These are phyloP conservation scores for Cnidoscolus chayamansa DNA, from an alignment of 441 rosid genomes.

Conservation along the genomic window DNA sequence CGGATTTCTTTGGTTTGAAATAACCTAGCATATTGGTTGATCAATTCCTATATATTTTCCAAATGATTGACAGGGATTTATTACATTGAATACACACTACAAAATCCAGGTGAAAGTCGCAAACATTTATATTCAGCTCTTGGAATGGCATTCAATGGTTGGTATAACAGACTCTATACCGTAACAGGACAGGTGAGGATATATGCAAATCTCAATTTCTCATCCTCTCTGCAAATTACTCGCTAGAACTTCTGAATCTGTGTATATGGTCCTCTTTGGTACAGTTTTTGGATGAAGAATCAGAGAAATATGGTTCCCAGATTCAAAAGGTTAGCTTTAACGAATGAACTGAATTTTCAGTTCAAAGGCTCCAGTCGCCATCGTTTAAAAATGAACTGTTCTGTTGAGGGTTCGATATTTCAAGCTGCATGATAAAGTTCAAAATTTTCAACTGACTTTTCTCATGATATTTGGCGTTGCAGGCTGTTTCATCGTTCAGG, in stretches of 20 bases:
- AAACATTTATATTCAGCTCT: slow-evolving; percentile 69
- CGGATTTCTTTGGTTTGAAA: too few species aligned
- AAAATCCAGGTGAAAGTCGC: slow-evolving; percentile 77
- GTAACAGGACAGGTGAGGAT: slow-evolving; percentile 77
- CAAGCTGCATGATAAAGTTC: neutral
- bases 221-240: neutral
- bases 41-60: neutral
- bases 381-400: neutral
- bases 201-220: neutral
- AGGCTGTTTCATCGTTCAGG: slow-evolving; percentile 75
- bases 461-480: slow-evolving; percentile 23
- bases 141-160: slow-evolving; percentile 87
- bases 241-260: neutral
- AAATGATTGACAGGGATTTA: slow-evolving; percentile 54
- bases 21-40: neutral
- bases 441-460: neutral
- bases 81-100: slow-evolving; percentile 85
- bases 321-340: slow-evolving; percentile 54
- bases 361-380: neutral
- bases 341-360: neutral
- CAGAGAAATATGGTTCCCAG: slow-evolving; percentile 55
- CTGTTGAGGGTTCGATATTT: neutral
- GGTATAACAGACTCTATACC: slow-evolving; percentile 89
- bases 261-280: neutral
- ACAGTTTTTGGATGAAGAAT: slow-evolving; percentile 68